These are phyloP conservation scores for Aspergillus leporis DNA, from an alignment of 495 filamentous ascomycete species.

Conservation along the genomic window DNA sequence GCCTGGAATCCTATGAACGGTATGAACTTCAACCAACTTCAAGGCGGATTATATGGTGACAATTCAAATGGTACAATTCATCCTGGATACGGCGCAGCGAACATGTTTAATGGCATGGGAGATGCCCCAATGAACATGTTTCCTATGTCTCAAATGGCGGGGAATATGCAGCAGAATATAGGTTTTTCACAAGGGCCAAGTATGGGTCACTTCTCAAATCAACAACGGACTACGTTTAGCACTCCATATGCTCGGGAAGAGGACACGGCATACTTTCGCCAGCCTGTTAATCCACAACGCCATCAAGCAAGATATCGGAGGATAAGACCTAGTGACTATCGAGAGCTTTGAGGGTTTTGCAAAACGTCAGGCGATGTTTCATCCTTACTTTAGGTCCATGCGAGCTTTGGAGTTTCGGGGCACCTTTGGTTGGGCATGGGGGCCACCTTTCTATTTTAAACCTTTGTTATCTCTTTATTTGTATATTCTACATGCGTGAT, in stretches of 20 bases:
- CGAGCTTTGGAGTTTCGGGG: constrained; percentile 2
- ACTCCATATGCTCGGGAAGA: constrained; percentile 69
- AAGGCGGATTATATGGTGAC: constrained; percentile 51
- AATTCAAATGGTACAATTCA: constrained; percentile 32
- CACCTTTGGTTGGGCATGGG: neutral
- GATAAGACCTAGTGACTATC: constrained; percentile 84
- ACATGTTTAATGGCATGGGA: constrained; percentile 41
- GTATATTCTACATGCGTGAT: constrained; percentile 4
- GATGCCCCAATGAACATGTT: constrained; percentile 44
- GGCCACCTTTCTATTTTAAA: neutral
- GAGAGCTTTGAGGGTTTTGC: constrained; percentile 61
- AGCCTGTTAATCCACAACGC: constrained; percentile 93
- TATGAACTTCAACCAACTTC: constrained; percentile 43
- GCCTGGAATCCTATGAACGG: constrained; percentile 52
- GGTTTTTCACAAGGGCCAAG: constrained; percentile 34
- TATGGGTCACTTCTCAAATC: constrained; percentile 61
- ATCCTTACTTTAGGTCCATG: neutral
- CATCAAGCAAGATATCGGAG: constrained; percentile 77
- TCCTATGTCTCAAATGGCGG: constrained; percentile 34
- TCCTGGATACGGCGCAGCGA: constrained; percentile 31
- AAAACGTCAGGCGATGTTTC: neutral
- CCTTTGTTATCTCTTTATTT: constrained; percentile 2
- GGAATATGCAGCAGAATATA: constrained; percentile 29
- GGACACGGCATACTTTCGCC: constrained; percentile 91
- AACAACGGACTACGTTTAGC: constrained; percentile 68